Evolutionary conservation across 805 yeast species (phyloP), one percentile per base, ranked within the genome.

Genomic region (Metahyphopichia silvanorum): DNA sequence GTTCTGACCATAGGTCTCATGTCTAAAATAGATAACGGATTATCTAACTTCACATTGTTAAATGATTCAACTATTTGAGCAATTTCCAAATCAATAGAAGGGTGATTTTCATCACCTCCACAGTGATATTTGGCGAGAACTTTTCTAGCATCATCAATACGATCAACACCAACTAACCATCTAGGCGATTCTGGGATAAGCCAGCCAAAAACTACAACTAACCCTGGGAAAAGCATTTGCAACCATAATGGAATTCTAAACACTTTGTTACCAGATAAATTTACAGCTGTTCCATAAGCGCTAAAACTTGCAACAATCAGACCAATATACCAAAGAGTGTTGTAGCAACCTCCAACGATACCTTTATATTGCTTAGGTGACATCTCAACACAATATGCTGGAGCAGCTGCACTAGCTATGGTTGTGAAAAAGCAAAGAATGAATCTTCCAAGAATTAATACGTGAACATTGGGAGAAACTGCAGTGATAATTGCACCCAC

Each of bases 121-220:
- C 32, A 13, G 25, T 21, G 34, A 25, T 37, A 32, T 38, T 46
- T 43, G 16, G 36, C 32, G 17, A 46, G 34, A 16, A 44, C 38
- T 4, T 33, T 25, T 15, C 37, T 35, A 3, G 76, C 71, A 14
- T 47, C 47, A 1, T 55, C 46, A 11, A 53, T 38, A 15, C 54
- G 43, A 4, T 57, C 57, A 7, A 53, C 48, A 15, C 60, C 43
- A 2, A 71, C 55, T 16, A 66, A 49, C 57, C 60, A 71, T 29
- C 77, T 47, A 5, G 79, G 77, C 4, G 74, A 63, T 42, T 73
- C 79, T 2, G 77, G 77, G 23, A 46, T 40, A 3, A 42, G 54
- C 37, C 60, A 62, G 5, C 63, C 53, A 10, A 57, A 34, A 3
- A 55, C 21, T 6, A 69, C 39, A 27, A 70, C 63, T 4, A 66